A percentile compares a stretch with the other conserved stretches of the same genome.
These are phyloP conservation scores for Venturia aucupariae DNA, from an alignment of 2,329 filamentous ascomycete species.

Conservation along the genomic window DNA sequence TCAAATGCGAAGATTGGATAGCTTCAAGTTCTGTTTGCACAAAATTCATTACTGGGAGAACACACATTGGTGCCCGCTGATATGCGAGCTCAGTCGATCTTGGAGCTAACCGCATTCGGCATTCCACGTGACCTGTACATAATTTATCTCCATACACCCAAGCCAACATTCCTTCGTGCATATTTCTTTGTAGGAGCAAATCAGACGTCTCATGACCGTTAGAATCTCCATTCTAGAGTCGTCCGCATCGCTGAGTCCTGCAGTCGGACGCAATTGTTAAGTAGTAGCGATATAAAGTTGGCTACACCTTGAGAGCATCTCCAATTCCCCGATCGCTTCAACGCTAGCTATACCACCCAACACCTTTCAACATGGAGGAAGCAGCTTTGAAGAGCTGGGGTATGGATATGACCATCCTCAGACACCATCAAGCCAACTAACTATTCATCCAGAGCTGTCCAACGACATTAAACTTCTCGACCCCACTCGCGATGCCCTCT, in stretches of 20 bases:
- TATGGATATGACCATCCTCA: conserved; percentile 25
- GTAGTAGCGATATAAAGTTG: background rate
- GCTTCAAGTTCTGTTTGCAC: too few species aligned
- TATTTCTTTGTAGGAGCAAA: background rate
- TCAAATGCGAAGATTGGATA: too few species aligned
- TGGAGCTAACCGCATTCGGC: too few species aligned
- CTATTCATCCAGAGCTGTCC: conserved; percentile 74
- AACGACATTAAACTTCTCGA: conserved; percentile 61
- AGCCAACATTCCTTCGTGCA: background rate
- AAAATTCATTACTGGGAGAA: too few species aligned
- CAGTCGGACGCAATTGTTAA: too few species aligned
- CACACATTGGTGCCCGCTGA: too few species aligned
- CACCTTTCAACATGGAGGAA: conserved; percentile 35
- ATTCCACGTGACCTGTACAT: background rate
- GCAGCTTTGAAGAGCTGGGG: conserved; percentile 53
- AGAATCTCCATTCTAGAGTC: background rate
- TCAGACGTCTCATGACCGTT: background rate
- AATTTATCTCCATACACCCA: background rate
- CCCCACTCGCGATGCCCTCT: conserved; percentile 80
- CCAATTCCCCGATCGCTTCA: background rate
- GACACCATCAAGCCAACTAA: conserved; percentile 6
- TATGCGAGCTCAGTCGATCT: too few species aligned
- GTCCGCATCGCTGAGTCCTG: background rate
- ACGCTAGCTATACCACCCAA: conserved; percentile 1
- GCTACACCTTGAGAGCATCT: background rate